Conservation (phyloP, 306 rosid genomes). For the Styphnolobium japonicum region DNA sequence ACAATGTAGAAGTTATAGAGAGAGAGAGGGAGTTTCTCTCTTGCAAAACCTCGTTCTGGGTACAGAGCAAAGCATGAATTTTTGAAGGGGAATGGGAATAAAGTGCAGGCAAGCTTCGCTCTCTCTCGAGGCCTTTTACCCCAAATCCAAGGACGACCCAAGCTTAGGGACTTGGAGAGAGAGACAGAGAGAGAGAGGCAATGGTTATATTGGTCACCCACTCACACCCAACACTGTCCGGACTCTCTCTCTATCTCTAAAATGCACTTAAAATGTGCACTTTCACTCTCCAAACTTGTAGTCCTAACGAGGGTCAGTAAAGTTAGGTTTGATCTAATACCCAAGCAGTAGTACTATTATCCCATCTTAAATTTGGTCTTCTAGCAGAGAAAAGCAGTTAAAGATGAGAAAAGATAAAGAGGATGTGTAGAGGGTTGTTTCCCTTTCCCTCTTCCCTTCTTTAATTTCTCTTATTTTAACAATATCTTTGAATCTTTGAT, state of each 20-base stretch:
- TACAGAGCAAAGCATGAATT: constrained; percentile 63
- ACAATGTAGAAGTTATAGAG: constrained; percentile 46
- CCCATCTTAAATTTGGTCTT: constrained; percentile 36
- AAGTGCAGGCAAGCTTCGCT: constrained; percentile 53
- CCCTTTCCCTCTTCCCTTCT: neutral
- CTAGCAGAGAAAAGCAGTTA: constrained; percentile 18
- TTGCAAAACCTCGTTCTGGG: constrained; percentile 60
- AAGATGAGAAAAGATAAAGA: constrained; percentile 6
- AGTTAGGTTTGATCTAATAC: constrained; percentile 38
- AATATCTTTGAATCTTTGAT: neutral
- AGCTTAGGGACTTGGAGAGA: constrained; percentile 52
- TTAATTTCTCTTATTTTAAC: constrained; percentile 1
- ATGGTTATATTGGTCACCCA: constrained; percentile 56
- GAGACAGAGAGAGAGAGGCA: constrained; percentile 11
- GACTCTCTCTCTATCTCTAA: neutral
- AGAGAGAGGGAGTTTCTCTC: constrained; percentile 31
- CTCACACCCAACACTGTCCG: constrained; percentile 32
- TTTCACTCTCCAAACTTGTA: constrained; percentile 13
- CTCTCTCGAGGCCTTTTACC: constrained; percentile 56
- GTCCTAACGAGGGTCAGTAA: constrained; percentile 38
- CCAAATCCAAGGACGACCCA: constrained; percentile 67
- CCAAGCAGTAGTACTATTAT: neutral
- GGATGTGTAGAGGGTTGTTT: neutral
- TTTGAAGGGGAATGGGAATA: constrained; percentile 67
- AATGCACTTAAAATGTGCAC: constrained; percentile 12